phyloP scores from a whole-genome alignment of 225 moss, liverwort and hornwort species.

The Lunularia cruciata region DNA sequence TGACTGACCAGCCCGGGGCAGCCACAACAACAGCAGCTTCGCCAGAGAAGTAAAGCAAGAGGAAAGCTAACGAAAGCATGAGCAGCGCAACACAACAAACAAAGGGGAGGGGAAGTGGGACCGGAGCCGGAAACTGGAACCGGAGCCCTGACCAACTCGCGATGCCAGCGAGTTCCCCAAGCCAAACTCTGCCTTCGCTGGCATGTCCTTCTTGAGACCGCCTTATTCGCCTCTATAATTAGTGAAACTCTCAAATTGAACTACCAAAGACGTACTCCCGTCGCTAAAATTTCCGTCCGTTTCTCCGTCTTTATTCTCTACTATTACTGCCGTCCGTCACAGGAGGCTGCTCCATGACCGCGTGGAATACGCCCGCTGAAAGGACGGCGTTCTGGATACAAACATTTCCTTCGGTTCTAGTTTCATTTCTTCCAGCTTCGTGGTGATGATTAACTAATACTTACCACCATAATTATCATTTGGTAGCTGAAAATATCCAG shows the following conservation, averaged over 20 bases:
- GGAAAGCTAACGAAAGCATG: background rate
- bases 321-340: no score
- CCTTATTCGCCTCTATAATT: background rate
- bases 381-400: no score
- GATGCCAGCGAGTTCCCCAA: background rate
- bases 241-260: background rate
- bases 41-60: background rate
- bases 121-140: background rate
- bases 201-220: background rate
- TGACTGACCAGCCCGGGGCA: background rate
- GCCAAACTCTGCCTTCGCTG: no score
- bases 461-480: no score
- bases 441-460: no score
- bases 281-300: background rate
- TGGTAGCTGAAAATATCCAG: no score
- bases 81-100: no score
- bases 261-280: background rate
- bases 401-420: no score
- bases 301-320: background rate
- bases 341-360: no score
- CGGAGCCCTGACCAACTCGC: background rate
- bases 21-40: background rate
- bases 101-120: background rate
- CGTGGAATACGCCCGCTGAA: no score
- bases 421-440: no score